A percentile compares a stretch with the other conserved stretches of the same genome.
Evolutionary conservation across 1,284 basidiomycete species (phyloP).

Genomic region (Irpex lacteus): DNA sequence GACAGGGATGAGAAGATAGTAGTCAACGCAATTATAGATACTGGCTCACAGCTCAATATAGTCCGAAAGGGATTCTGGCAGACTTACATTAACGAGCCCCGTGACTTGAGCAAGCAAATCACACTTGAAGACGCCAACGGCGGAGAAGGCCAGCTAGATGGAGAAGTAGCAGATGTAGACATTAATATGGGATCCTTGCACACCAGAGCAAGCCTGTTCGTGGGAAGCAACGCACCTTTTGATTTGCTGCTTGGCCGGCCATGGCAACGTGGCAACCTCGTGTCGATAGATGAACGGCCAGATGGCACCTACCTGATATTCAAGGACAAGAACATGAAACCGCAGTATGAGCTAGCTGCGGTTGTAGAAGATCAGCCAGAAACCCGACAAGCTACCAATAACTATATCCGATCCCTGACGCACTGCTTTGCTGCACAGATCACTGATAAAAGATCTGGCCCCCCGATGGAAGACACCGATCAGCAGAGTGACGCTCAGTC

Average conservation of each 20-base stretch:
- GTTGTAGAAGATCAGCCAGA: neutral
- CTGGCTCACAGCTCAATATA: constrained; percentile 10
- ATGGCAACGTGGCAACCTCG: constrained; percentile 26
- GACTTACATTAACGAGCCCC: neutral
- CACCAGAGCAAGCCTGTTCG: constrained; percentile 17
- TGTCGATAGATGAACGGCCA: constrained; percentile 24
- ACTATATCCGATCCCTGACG: no score
- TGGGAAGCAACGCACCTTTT: constrained; percentile 21
- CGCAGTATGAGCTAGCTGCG: constrained; percentile 1
- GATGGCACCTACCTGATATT: constrained; percentile 24
- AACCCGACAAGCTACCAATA: no score
- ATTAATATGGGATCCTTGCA: neutral
- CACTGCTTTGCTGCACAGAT: no score
- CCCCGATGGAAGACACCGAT: no score
- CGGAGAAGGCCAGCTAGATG: neutral
- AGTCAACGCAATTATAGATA: constrained; percentile 7
- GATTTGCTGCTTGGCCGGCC: constrained; percentile 26
- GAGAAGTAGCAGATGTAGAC: neutral
- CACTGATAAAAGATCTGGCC: no score
- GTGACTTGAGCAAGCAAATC: constrained; percentile 1
- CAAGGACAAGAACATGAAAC: constrained; percentile 7
- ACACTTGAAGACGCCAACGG: constrained; percentile 8
- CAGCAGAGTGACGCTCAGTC: no score
- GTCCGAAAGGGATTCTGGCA: neutral
- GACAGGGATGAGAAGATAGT: neutral